Evolutionary conservation across 108 stramenopile species (phyloP).

Genomic region (Thalassiosira profunda): DNA sequence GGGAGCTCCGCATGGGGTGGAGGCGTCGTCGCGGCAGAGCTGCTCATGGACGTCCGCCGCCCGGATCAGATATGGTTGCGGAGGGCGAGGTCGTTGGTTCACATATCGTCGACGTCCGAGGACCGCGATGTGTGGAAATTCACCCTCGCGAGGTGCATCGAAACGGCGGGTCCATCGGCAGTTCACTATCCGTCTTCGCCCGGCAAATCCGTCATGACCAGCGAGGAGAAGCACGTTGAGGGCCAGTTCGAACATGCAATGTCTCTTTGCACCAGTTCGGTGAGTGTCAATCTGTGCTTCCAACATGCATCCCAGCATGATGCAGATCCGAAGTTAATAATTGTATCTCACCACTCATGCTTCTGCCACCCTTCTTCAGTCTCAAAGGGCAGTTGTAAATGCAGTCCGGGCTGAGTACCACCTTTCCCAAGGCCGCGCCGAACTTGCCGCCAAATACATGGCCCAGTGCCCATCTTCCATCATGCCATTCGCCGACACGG

Average conservation of each 20-base stretch:
- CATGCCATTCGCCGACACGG: slow-evolving; percentile 85
- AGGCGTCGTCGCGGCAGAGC: slow-evolving; percentile 56
- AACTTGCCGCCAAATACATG: slow-evolving; percentile 82
- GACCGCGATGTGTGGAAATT: slow-evolving; percentile 91
- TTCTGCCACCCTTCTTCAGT: too few species aligned
- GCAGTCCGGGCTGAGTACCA: slow-evolving; percentile 86
- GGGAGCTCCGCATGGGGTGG: slow-evolving; percentile 24
- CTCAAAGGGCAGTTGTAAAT: slow-evolving; percentile 87
- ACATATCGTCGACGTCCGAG: slow-evolving; percentile 87
- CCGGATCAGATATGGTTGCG: slow-evolving; percentile 93
- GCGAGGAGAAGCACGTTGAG: slow-evolving; percentile 81
- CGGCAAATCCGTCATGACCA: slow-evolving; percentile 27
- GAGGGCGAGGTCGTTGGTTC: slow-evolving; percentile 72
- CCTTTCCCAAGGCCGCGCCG: slow-evolving; percentile 71
- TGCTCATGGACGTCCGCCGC: slow-evolving; percentile 87
- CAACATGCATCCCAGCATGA: too few species aligned
- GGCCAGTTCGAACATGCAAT: slow-evolving; percentile 84
- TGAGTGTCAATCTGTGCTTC: too few species aligned
- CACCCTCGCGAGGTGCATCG: slow-evolving; percentile 69
- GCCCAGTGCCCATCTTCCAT: slow-evolving; percentile 78
- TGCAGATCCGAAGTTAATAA: too few species aligned
- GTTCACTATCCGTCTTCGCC: too few species aligned
- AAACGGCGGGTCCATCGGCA: slow-evolving; percentile 12
- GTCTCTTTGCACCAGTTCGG: slow-evolving; percentile 75
- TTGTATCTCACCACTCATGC: too few species aligned